Conservation (phyloP, 441 rosid species). For the Populus trichocarpa region DNA sequence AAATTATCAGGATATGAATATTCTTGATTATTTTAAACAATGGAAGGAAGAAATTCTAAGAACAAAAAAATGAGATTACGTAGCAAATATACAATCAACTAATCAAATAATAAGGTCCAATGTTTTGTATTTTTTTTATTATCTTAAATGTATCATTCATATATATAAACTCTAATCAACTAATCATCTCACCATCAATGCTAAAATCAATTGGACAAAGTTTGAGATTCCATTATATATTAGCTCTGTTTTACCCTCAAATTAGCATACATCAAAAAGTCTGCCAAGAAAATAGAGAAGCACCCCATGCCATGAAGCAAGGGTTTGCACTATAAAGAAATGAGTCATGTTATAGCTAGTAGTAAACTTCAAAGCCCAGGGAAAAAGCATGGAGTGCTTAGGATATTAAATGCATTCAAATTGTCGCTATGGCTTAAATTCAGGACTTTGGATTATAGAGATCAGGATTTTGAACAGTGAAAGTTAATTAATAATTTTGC, state of each 20-base stretch:
- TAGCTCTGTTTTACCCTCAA: neutral
- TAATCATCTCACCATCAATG: neutral
- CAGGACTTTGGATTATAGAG: neutral
- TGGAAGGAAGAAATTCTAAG: neutral
- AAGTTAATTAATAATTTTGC: neutral
- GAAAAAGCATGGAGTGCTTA: neutral
- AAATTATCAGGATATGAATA: no score
- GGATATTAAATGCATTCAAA: neutral
- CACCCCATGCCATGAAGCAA: neutral
- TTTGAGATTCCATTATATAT: neutral
- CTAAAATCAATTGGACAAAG: neutral
- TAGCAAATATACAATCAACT: neutral
- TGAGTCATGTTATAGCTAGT: neutral
- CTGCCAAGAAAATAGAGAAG: neutral
- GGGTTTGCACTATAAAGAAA: neutral
- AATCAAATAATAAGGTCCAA: no score
- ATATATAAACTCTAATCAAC: neutral
- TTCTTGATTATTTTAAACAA: no score
- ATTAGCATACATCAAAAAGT: neutral
- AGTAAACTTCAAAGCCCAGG: neutral
- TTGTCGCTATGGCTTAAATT: neutral
- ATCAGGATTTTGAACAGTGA: neutral
- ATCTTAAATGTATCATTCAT: no score
- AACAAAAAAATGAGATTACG: neutral
- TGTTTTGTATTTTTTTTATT: no score